phyloP scores from a whole-genome alignment of 1,139 yeast species.

The Pichia sp. region DNA sequence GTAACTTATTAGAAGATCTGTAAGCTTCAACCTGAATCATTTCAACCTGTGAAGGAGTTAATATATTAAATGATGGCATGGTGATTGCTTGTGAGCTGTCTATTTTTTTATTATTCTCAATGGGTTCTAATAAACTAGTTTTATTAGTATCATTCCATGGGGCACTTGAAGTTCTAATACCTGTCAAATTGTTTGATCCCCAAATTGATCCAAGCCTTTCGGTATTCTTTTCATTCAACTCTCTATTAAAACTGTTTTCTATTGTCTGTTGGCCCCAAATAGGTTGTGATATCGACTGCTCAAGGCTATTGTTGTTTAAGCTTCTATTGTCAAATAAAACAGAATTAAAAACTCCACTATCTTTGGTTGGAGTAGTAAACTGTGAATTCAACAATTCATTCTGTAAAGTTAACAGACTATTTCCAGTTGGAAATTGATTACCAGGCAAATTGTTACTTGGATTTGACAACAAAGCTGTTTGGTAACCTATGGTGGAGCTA shows the following conservation, averaged over 20 bases:
- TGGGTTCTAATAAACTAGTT: not conserved
- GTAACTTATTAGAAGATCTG: slow-evolving; percentile 18
- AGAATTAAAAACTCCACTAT: not conserved
- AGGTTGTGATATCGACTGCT: not conserved
- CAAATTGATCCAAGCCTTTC: slow-evolving; percentile 14
- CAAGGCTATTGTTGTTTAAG: not conserved
- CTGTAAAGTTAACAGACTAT: not conserved
- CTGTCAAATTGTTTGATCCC: slow-evolving; percentile 3
- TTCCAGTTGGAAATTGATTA: not conserved
- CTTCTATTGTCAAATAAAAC: slow-evolving; percentile 4
- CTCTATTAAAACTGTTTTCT: not conserved
- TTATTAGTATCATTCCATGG: slow-evolving; percentile 1
- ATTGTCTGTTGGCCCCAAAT: slow-evolving; percentile 2
- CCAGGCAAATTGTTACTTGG: not conserved
- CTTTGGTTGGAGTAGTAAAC: not conserved
- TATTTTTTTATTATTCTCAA: not conserved
- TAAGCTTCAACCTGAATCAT: slow-evolving; percentile 25
- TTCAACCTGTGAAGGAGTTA: slow-evolving; percentile 16
- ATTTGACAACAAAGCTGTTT: not conserved
- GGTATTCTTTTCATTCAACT: not conserved
- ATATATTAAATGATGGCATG: not conserved
- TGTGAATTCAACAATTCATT: not conserved
- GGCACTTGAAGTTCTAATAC: not conserved
- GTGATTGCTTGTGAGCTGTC: not conserved
- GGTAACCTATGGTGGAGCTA: not conserved